phyloP scores from a whole-genome alignment of 2,329 filamentous ascomycete species.

The Stachybotrys chartarum region DNA sequence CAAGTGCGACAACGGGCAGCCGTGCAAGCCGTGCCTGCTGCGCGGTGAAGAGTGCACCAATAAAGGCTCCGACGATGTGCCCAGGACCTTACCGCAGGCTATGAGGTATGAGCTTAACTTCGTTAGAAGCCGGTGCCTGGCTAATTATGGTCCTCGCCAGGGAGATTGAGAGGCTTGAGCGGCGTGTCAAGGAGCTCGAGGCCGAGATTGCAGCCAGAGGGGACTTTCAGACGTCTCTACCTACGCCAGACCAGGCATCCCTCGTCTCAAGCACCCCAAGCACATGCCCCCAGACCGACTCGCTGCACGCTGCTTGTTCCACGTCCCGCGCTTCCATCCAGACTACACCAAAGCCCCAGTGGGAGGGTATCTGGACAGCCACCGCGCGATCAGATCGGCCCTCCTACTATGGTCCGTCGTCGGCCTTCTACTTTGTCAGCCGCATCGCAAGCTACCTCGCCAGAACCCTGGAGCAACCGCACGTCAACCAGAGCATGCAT shows the following conservation, averaged over 20 bases:
- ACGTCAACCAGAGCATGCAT: constrained; percentile 6
- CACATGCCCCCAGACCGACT: constrained; percentile 4
- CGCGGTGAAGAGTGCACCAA: constrained; percentile 23
- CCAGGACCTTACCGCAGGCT: constrained; percentile 14
- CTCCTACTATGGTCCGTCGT: constrained; percentile 36
- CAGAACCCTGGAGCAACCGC: constrained; percentile 19
- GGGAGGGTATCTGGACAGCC: constrained; percentile 26
- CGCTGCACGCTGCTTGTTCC: neutral
- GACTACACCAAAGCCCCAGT: constrained; percentile 6
- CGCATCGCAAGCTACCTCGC: constrained; percentile 30
- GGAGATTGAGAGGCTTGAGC: constrained; percentile 27
- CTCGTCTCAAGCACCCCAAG: neutral
- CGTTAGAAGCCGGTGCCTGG: too few relatives aligned
- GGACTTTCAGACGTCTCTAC: neutral
- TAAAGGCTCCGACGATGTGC: constrained; percentile 17
- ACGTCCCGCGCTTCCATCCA: neutral
- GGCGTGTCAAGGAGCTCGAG: constrained; percentile 21
- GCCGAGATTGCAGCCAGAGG: constrained; percentile 7
- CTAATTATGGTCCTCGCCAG: constrained; percentile 4
- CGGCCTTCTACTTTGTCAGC: constrained; percentile 35
- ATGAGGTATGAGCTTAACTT: constrained; percentile 3
- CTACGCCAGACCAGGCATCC: constrained; percentile 2
- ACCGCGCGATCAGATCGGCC: constrained; percentile 25
- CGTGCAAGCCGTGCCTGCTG: constrained; percentile 26
- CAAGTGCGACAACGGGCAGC: constrained; percentile 27